Conservation (phyloP, 257 asterid species). For the Primulina eburnea region DNA sequence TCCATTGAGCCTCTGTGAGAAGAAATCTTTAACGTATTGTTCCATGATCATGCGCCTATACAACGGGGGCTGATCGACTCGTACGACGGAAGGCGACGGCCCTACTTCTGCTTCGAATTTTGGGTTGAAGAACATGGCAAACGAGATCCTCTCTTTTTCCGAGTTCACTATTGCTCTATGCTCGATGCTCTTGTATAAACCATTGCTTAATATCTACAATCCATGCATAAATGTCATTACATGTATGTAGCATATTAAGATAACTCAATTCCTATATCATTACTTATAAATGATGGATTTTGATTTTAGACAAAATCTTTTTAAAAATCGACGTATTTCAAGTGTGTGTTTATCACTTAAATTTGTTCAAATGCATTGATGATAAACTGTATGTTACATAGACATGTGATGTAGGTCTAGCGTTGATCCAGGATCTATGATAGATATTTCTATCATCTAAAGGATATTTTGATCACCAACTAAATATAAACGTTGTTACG, state of each 20-base stretch:
- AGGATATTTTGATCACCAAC: too few relatives aligned
- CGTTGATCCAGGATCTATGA: too few relatives aligned
- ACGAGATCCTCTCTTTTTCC: slow-evolving; percentile 49
- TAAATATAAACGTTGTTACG: too few relatives aligned
- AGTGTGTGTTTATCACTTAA: too few relatives aligned
- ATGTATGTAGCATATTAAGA: background rate
- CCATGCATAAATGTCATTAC: background rate
- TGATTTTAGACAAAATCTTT: too few relatives aligned
- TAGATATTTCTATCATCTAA: too few relatives aligned
- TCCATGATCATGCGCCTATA: slow-evolving; percentile 40
- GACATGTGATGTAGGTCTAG: background rate
- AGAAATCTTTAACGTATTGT: slow-evolving; percentile 47
- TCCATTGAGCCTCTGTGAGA: slow-evolving; percentile 50
- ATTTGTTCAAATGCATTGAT: too few relatives aligned
- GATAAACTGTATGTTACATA: too few relatives aligned
- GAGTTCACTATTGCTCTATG: slow-evolving; percentile 57
- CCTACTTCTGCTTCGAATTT: slow-evolving; percentile 49
- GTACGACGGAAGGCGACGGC: slow-evolving; percentile 36
- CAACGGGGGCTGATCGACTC: slow-evolving; percentile 28
- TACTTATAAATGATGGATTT: too few relatives aligned
- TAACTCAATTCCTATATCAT: background rate
- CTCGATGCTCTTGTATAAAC: slow-evolving; percentile 61
- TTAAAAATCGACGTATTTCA: too few relatives aligned
- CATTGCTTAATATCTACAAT: slow-evolving; percentile 61
- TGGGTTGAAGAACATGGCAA: slow-evolving; percentile 66